A percentile compares a stretch with the other conserved stretches of the same genome.
These are phyloP conservation scores for Sclerotinia spermophila DNA, from an alignment of 2,329 filamentous ascomycete genomes.

Conservation along the genomic window DNA sequence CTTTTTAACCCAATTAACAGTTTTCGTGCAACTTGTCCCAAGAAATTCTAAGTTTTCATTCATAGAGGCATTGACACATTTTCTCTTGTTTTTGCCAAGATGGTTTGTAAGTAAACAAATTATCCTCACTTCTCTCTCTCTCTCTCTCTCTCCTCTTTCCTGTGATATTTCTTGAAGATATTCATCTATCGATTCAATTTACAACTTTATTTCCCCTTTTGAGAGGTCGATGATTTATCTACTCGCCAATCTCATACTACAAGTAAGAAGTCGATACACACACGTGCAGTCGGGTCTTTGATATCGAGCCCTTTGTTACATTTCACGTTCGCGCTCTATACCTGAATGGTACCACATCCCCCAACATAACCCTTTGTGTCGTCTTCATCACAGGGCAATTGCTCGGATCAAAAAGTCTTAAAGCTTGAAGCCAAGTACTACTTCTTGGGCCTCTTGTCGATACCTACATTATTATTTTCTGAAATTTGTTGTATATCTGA, in stretches of 20 bases:
- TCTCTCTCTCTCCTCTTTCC: slow-evolving; percentile 9
- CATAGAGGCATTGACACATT: not conserved
- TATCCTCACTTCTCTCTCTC: not conserved
- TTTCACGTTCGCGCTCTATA: not conserved
- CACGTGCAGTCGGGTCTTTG: slow-evolving; percentile 10
- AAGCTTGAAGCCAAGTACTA: slow-evolving; percentile 11
- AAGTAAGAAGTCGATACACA: not conserved
- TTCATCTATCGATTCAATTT: not conserved
- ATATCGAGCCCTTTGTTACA: slow-evolving; percentile 16
- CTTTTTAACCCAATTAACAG: not conserved
- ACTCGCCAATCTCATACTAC: not conserved
- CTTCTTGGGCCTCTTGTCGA: not conserved
- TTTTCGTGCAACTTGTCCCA: not conserved
- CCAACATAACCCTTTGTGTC: slow-evolving; percentile 3
- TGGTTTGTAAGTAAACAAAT: slow-evolving; percentile 26
- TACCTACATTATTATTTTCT: not conserved
- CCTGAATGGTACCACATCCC: slow-evolving; percentile 1
- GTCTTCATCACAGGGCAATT: not conserved
- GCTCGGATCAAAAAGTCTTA: not conserved
- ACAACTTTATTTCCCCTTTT: not conserved
- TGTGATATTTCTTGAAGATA: slow-evolving; percentile 24
- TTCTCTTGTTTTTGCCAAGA: slow-evolving; percentile 19
- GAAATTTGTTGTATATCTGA: not conserved
- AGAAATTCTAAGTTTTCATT: not conserved
- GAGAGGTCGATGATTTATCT: not conserved